Evolutionary conservation across 768 basidiomycete genomes (phyloP).

Genomic region (Amanita brunnescens): DNA sequence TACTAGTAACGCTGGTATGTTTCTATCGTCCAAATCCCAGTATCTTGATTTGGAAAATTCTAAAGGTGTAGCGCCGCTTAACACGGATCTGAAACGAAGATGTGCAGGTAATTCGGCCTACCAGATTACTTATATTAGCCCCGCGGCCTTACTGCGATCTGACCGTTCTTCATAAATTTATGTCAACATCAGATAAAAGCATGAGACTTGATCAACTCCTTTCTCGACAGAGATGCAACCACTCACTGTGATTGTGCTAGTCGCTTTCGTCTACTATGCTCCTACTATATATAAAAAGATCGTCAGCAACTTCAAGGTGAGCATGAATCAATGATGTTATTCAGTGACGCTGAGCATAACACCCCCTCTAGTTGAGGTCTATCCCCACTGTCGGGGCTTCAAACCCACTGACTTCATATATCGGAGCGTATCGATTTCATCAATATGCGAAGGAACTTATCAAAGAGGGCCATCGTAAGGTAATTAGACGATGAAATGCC

Average conservation of each 20-base stretch:
- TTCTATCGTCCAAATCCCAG: too few species aligned
- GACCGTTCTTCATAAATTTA: too few species aligned
- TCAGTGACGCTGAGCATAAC: not conserved
- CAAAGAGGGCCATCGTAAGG: slow-evolving; percentile 24
- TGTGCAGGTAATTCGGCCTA: too few species aligned
- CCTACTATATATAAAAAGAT: not conserved
- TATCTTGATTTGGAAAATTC: too few species aligned
- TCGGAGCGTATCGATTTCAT: slow-evolving; percentile 15
- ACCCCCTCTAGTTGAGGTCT: not conserved
- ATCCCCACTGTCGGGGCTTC: not conserved
- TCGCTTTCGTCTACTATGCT: not conserved
- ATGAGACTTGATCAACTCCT: too few species aligned
- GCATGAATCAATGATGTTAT: not conserved
- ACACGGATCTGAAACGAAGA: too few species aligned
- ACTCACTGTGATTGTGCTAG: not conserved
- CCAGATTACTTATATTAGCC: too few species aligned
- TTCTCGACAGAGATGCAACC: too few species aligned
- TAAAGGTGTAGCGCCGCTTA: too few species aligned
- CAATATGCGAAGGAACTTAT: slow-evolving; percentile 17
- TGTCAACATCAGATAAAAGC: too few species aligned
- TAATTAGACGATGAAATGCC: slow-evolving; percentile 3
- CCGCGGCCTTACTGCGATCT: too few species aligned
- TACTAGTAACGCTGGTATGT: too few species aligned
- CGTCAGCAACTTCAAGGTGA: not conserved
- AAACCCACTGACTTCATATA: slow-evolving; percentile 18